These are phyloP conservation scores for Trichoderma erinaceum DNA, from an alignment of 495 filamentous ascomycete species.

Conservation along the genomic window DNA sequence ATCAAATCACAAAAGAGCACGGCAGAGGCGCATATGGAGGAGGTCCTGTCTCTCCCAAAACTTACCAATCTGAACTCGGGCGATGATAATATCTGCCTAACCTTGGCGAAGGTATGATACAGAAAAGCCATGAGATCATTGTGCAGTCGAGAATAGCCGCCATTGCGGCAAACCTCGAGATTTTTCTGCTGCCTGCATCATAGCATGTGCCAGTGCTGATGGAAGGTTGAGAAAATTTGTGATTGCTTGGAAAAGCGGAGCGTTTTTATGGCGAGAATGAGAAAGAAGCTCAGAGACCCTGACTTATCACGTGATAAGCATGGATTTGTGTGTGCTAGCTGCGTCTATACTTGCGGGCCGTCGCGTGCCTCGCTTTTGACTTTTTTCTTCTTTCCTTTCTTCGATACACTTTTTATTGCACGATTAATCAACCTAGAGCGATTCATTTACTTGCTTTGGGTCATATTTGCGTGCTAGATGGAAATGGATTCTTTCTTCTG, in stretches of 20 bases:
- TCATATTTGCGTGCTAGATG: slow-evolving; percentile 48
- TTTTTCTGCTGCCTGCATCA: neutral
- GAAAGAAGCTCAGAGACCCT: slow-evolving; percentile 23
- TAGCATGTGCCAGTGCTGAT: neutral
- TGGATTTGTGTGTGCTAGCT: neutral
- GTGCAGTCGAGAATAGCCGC: neutral
- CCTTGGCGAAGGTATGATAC: neutral
- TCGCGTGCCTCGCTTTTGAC: slow-evolving; percentile 19
- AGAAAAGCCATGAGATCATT: neutral
- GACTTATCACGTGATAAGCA: slow-evolving; percentile 13
- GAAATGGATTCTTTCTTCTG: slow-evolving; percentile 19
- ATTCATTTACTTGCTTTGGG: slow-evolving; percentile 40
- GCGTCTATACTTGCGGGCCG: slow-evolving; percentile 3
- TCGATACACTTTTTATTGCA: slow-evolving; percentile 36
- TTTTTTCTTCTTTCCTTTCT: slow-evolving; percentile 25
- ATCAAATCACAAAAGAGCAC: slow-evolving; percentile 1
- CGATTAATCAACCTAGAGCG: slow-evolving; percentile 48
- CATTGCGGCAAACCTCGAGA: neutral
- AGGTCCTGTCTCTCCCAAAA: neutral
- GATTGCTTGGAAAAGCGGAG: slow-evolving; percentile 18
- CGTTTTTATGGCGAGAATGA: slow-evolving; percentile 18
- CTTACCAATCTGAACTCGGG: neutral
- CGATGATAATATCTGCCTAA: neutral
- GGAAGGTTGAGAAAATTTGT: slow-evolving; percentile 13
- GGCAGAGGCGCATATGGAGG: slow-evolving; percentile 8